phyloP scores from a whole-genome alignment of 352 stramenopile species.

The Pythium insidiosum region DNA sequence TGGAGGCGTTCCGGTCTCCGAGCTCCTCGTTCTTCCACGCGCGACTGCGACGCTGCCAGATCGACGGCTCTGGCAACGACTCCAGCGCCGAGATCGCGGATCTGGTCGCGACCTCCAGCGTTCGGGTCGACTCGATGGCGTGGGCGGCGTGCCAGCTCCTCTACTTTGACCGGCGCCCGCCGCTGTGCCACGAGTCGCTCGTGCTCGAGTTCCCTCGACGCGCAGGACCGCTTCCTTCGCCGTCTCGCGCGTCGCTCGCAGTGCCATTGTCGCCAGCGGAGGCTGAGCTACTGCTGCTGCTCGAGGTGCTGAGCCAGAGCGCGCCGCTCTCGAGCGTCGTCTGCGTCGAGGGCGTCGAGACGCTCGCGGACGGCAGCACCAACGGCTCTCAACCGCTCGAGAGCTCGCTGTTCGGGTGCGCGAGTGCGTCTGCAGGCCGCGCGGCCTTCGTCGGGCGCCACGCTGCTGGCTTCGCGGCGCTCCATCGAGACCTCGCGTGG shows the following conservation, averaged over 20 bases:
- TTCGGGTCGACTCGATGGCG: constrained; percentile 41
- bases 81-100: constrained; percentile 14
- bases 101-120: constrained; percentile 30
- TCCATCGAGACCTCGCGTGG: constrained; percentile 11
- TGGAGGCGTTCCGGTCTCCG: constrained; percentile 20
- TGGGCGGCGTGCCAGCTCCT: constrained; percentile 44
- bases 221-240: too few relatives aligned
- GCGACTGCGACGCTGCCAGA: constrained; percentile 30
- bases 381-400: too few relatives aligned
- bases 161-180: constrained; percentile 30
- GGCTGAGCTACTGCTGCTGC: constrained; percentile 25
- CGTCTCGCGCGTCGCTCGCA: background rate
- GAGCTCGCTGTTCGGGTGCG: constrained; percentile 21
- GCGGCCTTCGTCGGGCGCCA: constrained; percentile 12
- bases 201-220: constrained; percentile 33
- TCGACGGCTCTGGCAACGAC: constrained; percentile 16
- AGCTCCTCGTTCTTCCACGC: constrained; percentile 19
- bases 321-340: constrained; percentile 25
- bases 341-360: constrained; percentile 47
- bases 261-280: constrained; percentile 26
- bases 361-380: constrained; percentile 9
- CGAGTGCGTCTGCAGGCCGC: constrained; percentile 2
- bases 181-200: constrained; percentile 39
- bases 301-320: constrained; percentile 53
- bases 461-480: constrained; percentile 2